Evolutionary conservation across 1,284 basidiomycete genomes (phyloP).

Genomic region (Pyrrhoderma noxium): DNA sequence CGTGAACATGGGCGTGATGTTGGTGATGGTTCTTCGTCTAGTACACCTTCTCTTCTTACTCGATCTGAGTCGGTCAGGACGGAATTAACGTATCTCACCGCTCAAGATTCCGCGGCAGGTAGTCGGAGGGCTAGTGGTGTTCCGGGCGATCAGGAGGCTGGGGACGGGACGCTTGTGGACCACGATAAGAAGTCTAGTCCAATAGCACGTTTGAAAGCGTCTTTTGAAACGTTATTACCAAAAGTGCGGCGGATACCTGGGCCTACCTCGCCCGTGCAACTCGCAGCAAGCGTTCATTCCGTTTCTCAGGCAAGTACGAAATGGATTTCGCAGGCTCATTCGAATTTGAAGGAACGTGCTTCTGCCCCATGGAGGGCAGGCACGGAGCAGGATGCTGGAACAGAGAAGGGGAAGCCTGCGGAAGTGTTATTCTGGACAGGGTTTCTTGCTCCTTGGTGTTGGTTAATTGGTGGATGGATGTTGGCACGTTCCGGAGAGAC

Average conservation of each 20-base stretch:
- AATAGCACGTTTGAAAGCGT: slow-evolving; percentile 15
- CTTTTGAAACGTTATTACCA: slow-evolving; percentile 9
- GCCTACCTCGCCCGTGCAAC: background rate
- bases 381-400: background rate
- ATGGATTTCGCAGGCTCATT: slow-evolving; percentile 2
- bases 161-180: slow-evolving; percentile 12
- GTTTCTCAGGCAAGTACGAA: background rate
- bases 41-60: slow-evolving; percentile 14
- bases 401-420: slow-evolving; percentile 28
- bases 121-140: slow-evolving; percentile 8
- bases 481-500: slow-evolving; percentile 37
- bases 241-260: slow-evolving; percentile 8
- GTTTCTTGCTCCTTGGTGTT: slow-evolving; percentile 56
- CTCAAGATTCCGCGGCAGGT: slow-evolving; percentile 8
- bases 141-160: slow-evolving; percentile 7
- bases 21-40: background rate
- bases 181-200: slow-evolving; percentile 1
- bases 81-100: slow-evolving; percentile 17
- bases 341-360: slow-evolving; percentile 8
- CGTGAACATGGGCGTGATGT: slow-evolving; percentile 3
- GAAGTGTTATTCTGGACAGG: slow-evolving; percentile 64
- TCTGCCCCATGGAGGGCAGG: slow-evolving; percentile 4
- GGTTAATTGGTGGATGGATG: slow-evolving; percentile 70
- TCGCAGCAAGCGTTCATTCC: background rate
- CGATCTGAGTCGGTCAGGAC: slow-evolving; percentile 15